Conservation (phyloP, 306 rosid genomes). For the Neltuma alba region DNA sequence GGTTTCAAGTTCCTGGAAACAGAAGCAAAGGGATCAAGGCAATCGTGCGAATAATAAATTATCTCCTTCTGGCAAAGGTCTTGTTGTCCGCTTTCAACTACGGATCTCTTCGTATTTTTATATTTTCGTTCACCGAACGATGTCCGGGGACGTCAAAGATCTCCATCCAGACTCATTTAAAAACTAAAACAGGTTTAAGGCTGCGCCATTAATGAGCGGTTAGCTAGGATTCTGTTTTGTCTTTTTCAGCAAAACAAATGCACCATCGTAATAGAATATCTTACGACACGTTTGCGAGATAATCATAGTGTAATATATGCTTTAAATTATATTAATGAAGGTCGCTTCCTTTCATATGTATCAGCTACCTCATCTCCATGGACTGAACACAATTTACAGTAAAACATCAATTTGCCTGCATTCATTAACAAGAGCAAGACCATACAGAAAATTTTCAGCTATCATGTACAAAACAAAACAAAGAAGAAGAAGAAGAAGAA, state of each 20-base stretch:
- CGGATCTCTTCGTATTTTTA: background rate
- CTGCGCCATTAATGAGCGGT: background rate
- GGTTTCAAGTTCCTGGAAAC: background rate
- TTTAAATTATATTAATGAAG: too few relatives aligned
- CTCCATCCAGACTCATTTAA: background rate
- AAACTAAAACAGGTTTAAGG: background rate
- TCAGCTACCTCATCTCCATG: constrained; percentile 13
- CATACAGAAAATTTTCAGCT: constrained; percentile 21
- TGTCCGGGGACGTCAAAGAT: background rate
- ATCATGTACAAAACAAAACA: constrained; percentile 6
- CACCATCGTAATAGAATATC: too few relatives aligned
- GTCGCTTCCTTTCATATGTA: background rate
- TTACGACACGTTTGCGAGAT: too few relatives aligned
- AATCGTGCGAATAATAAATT: constrained; percentile 6
- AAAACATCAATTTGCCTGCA: constrained; percentile 15
- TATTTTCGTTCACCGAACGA: background rate
- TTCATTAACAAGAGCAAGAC: constrained; percentile 11
- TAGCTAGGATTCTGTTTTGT: background rate
- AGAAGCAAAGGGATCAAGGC: background rate
- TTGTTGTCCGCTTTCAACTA: background rate
- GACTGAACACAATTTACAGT: constrained; percentile 31
- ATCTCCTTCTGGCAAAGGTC: background rate
- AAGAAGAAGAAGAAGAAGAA: background rate
- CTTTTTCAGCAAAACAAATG: too few relatives aligned
- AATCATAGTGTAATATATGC: too few relatives aligned